Percentiles rank a stretch among this genome's conserved stretches.
Evolutionary conservation across 2,329 filamentous ascomycete genomes (phyloP).

Genomic region (Aureobasidium lini): DNA sequence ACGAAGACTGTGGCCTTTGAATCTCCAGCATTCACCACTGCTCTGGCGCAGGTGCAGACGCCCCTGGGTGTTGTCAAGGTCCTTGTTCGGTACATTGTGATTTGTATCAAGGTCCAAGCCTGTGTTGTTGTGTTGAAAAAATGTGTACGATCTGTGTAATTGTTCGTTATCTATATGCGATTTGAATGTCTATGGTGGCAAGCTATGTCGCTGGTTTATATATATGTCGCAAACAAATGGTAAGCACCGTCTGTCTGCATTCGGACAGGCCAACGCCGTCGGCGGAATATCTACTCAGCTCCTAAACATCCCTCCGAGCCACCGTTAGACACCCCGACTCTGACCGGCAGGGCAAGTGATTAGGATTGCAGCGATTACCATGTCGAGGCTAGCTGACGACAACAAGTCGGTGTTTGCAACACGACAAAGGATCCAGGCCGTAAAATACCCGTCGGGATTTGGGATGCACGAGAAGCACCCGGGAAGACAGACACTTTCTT

Average conservation of each 20-base stretch:
- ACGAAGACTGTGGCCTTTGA: not conserved
- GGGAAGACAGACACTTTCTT: not conserved
- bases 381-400: not conserved
- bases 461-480: constrained; percentile 3
- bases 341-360: not conserved
- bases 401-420: constrained; percentile 1
- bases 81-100: constrained; percentile 24
- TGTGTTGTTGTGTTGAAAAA: not conserved
- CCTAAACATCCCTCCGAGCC: not conserved
- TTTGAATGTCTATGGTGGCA: not conserved
- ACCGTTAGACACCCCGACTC: not conserved
- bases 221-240: not conserved
- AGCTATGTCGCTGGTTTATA: constrained; percentile 1
- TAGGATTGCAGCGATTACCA: not conserved
- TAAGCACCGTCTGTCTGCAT: not conserved
- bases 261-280: not conserved
- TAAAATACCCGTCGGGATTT: constrained; percentile 1
- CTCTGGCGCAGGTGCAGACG: constrained; percentile 1
- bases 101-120: not conserved
- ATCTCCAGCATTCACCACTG: not conserved
- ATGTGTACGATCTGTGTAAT: not conserved
- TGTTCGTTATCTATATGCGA: not conserved
- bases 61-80: constrained; percentile 10
- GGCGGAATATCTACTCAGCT: not conserved
- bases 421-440: not conserved